These are phyloP conservation scores for Agrostemma githago DNA, from an alignment of 148 eudicot species.

Conservation along the genomic window DNA sequence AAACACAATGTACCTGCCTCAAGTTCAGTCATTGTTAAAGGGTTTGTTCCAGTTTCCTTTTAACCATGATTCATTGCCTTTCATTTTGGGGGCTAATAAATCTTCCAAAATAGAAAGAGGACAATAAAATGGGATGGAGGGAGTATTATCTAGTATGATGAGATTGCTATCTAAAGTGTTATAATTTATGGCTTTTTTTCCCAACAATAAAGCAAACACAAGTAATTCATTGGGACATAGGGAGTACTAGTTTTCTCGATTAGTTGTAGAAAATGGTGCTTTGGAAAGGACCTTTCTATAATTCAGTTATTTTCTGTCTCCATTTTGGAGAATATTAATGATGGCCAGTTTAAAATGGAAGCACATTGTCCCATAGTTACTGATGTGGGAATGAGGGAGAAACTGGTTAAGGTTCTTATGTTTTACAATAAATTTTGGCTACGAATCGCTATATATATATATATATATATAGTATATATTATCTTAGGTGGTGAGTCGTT, in stretches of 20 bases:
- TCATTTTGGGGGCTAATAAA: background rate
- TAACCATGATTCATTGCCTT: background rate
- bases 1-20: background rate
- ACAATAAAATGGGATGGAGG: too few species aligned
- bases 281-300: background rate
- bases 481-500: slow-evolving; percentile 87
- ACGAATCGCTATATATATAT: slow-evolving; percentile 70
- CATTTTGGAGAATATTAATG: slow-evolving; percentile 70
- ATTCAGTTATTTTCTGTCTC: background rate
- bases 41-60: too few species aligned
- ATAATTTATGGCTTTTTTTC: too few species aligned
- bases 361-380: slow-evolving; percentile 83
- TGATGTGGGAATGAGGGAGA: slow-evolving; percentile 90
- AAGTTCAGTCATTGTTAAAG: background rate
- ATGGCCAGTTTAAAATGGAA: slow-evolving; percentile 86
- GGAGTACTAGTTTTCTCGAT: background rate
- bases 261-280: background rate
- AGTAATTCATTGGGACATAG: too few species aligned
- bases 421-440: slow-evolving; percentile 82
- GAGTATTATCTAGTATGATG: background rate
- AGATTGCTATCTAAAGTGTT: background rate
- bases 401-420: slow-evolving; percentile 61
- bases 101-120: too few species aligned
- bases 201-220: too few species aligned
- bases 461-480: too few species aligned